These are phyloP conservation scores for Nicotiana tomentosiformis DNA, from an alignment of 257 asterid genomes.

Conservation along the genomic window DNA sequence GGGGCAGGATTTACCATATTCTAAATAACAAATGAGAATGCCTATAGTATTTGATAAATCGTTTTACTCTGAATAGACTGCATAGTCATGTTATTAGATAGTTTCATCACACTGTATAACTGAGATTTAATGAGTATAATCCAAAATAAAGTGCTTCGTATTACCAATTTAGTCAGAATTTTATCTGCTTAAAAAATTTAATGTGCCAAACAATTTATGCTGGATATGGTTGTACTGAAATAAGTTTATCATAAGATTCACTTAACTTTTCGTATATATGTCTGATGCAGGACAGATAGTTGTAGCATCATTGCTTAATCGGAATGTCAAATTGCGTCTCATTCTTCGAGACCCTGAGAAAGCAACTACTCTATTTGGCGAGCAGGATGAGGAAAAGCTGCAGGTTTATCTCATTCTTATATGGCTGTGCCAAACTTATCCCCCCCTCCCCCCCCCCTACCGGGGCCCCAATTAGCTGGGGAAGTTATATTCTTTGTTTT, in stretches of 20 bases:
- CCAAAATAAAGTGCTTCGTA: not conserved
- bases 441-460: not conserved
- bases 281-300: slow-evolving; percentile 69
- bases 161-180: not conserved
- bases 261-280: not conserved
- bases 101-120: not conserved
- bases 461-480: not conserved
- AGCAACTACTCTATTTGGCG: slow-evolving; percentile 69
- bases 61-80: not conserved
- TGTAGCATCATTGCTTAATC: slow-evolving; percentile 75
- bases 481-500: not conserved
- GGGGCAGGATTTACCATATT: not conserved
- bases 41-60: not conserved
- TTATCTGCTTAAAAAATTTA: not conserved
- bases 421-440: not conserved
- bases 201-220: not conserved
- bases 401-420: slow-evolving; percentile 43
- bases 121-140: not conserved
- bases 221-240: not conserved
- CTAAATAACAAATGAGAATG: too few species aligned
- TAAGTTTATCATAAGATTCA: not conserved
- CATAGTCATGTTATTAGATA: not conserved
- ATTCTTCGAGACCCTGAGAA: slow-evolving; percentile 72
- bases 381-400: slow-evolving; percentile 60
- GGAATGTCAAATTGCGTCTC: slow-evolving; percentile 62